Percentiles rank a stretch among this genome's conserved stretches.
These are phyloP conservation scores for Grosmannia clavigera DNA, from an alignment of 2,329 filamentous ascomycete species.

Conservation along the genomic window DNA sequence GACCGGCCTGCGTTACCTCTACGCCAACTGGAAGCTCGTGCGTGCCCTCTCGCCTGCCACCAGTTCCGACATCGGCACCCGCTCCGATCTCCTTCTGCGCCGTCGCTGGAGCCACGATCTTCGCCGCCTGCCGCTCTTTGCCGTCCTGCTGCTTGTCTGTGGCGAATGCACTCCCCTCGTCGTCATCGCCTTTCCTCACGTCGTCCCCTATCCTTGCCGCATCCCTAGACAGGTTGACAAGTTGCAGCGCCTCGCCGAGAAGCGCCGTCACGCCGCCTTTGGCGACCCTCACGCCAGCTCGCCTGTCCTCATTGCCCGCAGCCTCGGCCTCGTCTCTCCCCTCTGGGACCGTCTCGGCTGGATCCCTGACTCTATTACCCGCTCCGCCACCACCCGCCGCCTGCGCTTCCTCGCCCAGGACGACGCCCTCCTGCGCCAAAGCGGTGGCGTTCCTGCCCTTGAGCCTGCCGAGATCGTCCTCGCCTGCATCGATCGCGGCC, in stretches of 20 bases:
- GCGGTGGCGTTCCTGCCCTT: constrained; percentile 48
- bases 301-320: constrained; percentile 26
- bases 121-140: constrained; percentile 67
- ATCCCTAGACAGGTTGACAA: constrained; percentile 63
- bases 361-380: constrained; percentile 38
- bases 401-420: constrained; percentile 57
- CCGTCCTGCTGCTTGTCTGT: constrained; percentile 59
- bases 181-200: constrained; percentile 54
- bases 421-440: constrained; percentile 52
- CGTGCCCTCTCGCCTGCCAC: constrained; percentile 15
- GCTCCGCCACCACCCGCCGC: constrained; percentile 36
- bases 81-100: constrained; percentile 60
- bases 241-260: constrained; percentile 39
- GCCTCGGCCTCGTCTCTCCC: constrained; percentile 30
- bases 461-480: constrained; percentile 52
- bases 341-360: constrained; percentile 39
- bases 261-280: constrained; percentile 37
- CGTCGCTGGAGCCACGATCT: constrained; percentile 59
- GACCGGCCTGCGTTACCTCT: constrained; percentile 63
- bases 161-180: constrained; percentile 80
- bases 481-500: constrained; percentile 59
- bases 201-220: constrained; percentile 72
- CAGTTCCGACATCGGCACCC: constrained; percentile 31
- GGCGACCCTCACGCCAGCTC: constrained; percentile 10
- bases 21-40: constrained; percentile 38